Percentiles rank a stretch among this genome's conserved stretches.
These are phyloP conservation scores for Trametes sanguinea DNA, from an alignment of 768 basidiomycete species.

Conservation along the genomic window DNA sequence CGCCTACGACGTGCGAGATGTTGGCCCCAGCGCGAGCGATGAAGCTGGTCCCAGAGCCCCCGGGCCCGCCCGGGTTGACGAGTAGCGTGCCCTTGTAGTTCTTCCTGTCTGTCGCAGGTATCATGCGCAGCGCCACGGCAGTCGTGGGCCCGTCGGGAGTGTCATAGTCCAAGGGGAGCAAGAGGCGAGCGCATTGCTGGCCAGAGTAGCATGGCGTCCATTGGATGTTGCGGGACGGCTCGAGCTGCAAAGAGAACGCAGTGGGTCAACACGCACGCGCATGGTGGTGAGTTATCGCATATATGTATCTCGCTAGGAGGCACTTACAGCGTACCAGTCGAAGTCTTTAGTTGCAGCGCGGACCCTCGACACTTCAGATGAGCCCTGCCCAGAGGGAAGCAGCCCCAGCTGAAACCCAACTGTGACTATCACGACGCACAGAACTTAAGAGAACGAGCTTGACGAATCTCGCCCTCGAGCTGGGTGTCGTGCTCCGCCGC, in stretches of 20 bases:
- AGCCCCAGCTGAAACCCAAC: no score
- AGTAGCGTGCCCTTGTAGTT: conserved; percentile 15
- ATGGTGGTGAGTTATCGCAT: no score
- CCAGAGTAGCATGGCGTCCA: conserved; percentile 22
- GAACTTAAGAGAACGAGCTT: no score
- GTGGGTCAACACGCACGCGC: no score
- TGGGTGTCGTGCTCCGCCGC: no score
- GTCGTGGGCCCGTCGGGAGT: conserved; percentile 21
- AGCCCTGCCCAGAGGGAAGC: no score
- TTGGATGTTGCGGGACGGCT: conserved; percentile 1
- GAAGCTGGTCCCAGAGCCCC: not conserved
- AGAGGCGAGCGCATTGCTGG: conserved; percentile 20
- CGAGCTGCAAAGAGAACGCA: not conserved
- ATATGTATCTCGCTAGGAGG: no score
- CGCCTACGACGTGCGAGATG: conserved; percentile 20
- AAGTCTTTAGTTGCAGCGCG: no score
- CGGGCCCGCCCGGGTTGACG: conserved; percentile 21
- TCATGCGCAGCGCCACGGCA: conserved; percentile 17
- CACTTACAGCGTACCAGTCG: no score
- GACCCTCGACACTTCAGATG: no score
- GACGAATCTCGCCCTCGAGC: not conserved
- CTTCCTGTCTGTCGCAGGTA: conserved; percentile 11
- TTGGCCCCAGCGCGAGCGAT: conserved; percentile 7
- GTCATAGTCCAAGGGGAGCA: conserved; percentile 23
- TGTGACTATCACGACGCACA: no score